Base-by-base conservation (phyloP, 1,284 basidiomycete genomes). In the Irpex sp. region DNA sequence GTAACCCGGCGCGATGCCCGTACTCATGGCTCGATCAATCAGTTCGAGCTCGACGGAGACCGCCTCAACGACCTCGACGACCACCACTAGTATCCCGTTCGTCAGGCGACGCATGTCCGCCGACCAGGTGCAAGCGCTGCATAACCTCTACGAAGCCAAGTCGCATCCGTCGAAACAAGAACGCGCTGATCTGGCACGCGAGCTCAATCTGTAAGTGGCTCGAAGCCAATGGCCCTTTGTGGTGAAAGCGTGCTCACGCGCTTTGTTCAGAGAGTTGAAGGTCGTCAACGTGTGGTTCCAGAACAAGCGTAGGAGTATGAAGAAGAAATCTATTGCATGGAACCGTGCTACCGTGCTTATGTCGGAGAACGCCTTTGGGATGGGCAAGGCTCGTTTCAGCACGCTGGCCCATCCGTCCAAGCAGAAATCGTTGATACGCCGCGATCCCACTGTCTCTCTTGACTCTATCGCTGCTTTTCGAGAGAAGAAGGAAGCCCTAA, bases 201-300 rank as follows among this genome's bases (percentile, higher is more conserved):
- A 81, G 63, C 74, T 78, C 40, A 77, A 74, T 64, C 76, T 83
- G 81, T 82, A 62, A 52, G 79, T 74, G 47, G 5, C 36, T 57
- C 40, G 40, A 11, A 44, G 9, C 17, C 4, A 34, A 34, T n/a
- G 11, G 17, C 7, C 15, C 40, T 9, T 44, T 44, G 8, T 15
- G 40, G 40, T 3, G 3, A 44, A 19, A 9, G 8, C 49, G 49
- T 26, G 21, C 49, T 51, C 49, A n/a, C 49, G 17, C 44, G 49
- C 17, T 2, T 8, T 31, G 54, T 58, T 17, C 59, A 81, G 80
- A 73, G 78, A 81, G 58, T 69, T 81, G 68, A 83, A 82, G 72
- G 79, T 81, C 7, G 70, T 83, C 64, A 82, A 79, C 60, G 78
- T 83, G 48, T 82, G 81, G 81, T 82, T 82, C 67, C 81, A 82